A percentile compares a stretch with the other conserved stretches of the same genome.
phyloP scores from a whole-genome alignment of 2,329 filamentous ascomycete genomes.

The Chaetothyriales sp. region DNA sequence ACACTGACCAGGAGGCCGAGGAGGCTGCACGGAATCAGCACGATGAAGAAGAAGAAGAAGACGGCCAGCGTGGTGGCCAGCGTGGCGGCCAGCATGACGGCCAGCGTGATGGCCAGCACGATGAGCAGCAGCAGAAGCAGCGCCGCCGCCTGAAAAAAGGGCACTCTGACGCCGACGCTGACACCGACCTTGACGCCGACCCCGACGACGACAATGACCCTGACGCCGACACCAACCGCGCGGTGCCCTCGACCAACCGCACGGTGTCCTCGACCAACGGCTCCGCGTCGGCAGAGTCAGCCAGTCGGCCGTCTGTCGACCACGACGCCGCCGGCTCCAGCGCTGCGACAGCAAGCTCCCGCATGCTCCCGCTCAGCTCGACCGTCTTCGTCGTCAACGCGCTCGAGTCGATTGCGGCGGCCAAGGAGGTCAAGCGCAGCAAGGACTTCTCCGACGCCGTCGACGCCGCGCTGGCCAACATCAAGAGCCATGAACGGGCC shows the following conservation, averaged over 20 bases:
- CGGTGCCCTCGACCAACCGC: background rate
- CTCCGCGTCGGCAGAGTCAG: background rate
- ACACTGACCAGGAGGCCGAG: background rate
- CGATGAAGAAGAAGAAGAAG: background rate
- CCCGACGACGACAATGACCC: too few relatives aligned
- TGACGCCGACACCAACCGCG: too few relatives aligned
- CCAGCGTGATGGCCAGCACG: background rate
- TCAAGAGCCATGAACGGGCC: conserved; percentile 70
- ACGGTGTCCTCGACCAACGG: background rate
- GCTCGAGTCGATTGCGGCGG: conserved; percentile 77
- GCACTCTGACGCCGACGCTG: background rate
- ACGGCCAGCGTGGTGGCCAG: background rate
- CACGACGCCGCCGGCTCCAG: conserved; percentile 37
- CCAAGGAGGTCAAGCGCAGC: conserved; percentile 78
- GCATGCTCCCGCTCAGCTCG: conserved; percentile 65
- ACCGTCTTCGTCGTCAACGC: conserved; percentile 92
- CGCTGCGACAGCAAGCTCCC: conserved; percentile 41
- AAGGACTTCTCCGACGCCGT: conserved; percentile 73
- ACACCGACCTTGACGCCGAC: background rate
- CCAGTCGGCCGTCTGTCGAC: background rate
- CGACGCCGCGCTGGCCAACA: conserved; percentile 66
- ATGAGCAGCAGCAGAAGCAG: background rate
- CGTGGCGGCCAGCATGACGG: background rate
- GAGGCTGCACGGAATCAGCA: background rate
- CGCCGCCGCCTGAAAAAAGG: background rate